phyloP scores from a whole-genome alignment of 2,329 filamentous ascomycete species.

The Fusarium equiseti region DNA sequence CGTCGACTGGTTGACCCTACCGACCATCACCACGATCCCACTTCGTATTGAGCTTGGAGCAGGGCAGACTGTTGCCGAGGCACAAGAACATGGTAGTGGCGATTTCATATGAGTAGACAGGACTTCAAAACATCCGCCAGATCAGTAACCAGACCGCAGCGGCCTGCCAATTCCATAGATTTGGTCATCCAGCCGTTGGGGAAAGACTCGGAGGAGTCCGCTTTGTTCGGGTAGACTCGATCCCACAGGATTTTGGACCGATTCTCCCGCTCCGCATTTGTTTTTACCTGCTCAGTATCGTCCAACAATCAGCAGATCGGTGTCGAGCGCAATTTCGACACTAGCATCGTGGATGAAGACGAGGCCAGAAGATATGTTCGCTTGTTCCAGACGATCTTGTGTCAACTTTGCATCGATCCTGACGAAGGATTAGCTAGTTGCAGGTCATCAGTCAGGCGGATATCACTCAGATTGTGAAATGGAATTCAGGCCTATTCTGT shows the following conservation, averaged over 20 bases:
- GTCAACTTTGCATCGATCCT: not conserved
- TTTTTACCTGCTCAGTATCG: not conserved
- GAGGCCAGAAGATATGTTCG: not conserved
- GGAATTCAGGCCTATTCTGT: not conserved
- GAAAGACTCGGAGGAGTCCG: not conserved
- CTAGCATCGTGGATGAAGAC: not conserved
- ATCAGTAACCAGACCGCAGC: not conserved
- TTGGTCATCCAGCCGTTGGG: not conserved
- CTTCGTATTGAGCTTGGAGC: slow-evolving; percentile 25
- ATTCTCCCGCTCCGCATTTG: not conserved
- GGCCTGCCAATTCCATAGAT: not conserved
- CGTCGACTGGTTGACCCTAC: slow-evolving; percentile 16
- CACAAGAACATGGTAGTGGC: not conserved
- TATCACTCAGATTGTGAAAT: not conserved
- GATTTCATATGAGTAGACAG: not conserved
- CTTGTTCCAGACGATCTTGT: not conserved
- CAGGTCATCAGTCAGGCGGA: not conserved
- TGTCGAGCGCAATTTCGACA: not conserved
- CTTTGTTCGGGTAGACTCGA: not conserved
- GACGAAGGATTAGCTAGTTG: not conserved
- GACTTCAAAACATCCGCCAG: not conserved
- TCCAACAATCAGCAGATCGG: not conserved
- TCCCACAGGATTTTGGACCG: not conserved
- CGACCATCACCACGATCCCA: slow-evolving; percentile 53
- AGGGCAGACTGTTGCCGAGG: not conserved